Evolutionary conservation across 2,329 filamentous ascomycete genomes (phyloP).

Genomic region (Taxawa tesnikishii): DNA sequence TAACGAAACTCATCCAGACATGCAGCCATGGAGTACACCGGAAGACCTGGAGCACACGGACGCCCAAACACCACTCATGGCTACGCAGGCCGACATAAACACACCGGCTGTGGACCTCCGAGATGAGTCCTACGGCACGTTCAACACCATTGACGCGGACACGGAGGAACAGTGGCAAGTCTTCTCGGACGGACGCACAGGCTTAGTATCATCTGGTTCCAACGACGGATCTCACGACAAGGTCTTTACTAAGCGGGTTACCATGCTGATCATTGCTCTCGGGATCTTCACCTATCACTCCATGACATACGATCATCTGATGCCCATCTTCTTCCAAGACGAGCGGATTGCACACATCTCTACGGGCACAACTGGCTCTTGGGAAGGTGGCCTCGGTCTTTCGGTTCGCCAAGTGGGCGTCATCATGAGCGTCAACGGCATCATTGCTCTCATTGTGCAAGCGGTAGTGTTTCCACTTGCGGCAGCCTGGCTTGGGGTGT

Average conservation of each 20-base stretch:
- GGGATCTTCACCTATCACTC: slow-evolving; percentile 90
- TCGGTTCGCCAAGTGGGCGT: slow-evolving; percentile 54
- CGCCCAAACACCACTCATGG: slow-evolving; percentile 62
- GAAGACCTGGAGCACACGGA: slow-evolving; percentile 25
- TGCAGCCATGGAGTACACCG: slow-evolving; percentile 43
- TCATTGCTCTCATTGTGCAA: slow-evolving; percentile 62
- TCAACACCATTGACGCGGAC: slow-evolving; percentile 36
- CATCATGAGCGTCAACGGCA: slow-evolving; percentile 57
- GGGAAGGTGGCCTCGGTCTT: slow-evolving; percentile 51
- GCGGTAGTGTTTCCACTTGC: slow-evolving; percentile 56
- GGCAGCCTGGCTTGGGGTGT: slow-evolving; percentile 52
- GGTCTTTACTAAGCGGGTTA: slow-evolving; percentile 51
- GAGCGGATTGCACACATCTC: slow-evolving; percentile 34
- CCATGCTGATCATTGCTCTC: slow-evolving; percentile 67
- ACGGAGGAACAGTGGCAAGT: slow-evolving; percentile 40
- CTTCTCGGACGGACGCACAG: slow-evolving; percentile 32
- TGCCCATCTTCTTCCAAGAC: slow-evolving; percentile 90
- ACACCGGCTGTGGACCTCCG: slow-evolving; percentile 63
- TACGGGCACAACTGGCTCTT: slow-evolving; percentile 10
- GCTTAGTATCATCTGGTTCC: too few species aligned
- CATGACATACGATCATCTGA: slow-evolving; percentile 86
- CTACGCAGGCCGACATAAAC: slow-evolving; percentile 56
- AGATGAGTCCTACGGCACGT: slow-evolving; percentile 45
- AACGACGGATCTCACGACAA: slow-evolving; percentile 22
- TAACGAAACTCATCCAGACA: slow-evolving; percentile 80